Percentiles rank a stretch among this genome's conserved stretches.
These are phyloP conservation scores for Pholiota adiposa DNA, from an alignment of 1,284 basidiomycete genomes.

Conservation along the genomic window DNA sequence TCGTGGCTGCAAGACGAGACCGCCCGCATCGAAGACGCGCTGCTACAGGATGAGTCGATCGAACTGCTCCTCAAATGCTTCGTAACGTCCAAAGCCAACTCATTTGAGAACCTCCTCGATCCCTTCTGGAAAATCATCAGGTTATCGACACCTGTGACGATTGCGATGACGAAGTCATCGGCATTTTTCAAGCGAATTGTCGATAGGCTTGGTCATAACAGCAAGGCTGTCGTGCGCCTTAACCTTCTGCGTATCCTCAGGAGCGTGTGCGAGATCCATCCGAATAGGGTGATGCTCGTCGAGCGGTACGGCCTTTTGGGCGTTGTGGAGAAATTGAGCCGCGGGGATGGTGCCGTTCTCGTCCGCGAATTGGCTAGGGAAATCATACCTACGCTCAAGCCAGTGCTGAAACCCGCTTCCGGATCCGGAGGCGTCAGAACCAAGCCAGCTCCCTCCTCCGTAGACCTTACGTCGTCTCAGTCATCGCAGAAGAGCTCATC, in stretches of 20 bases:
- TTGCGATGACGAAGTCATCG: conserved; percentile 76
- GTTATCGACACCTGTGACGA: conserved; percentile 75
- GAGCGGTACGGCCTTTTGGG: conserved; percentile 79
- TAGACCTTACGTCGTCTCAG: conserved; percentile 30
- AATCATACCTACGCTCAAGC: conserved; percentile 74
- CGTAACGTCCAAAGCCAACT: conserved; percentile 85
- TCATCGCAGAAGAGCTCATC: conserved; percentile 41
- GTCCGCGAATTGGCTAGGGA: conserved; percentile 89
- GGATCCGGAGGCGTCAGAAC: conserved; percentile 9
- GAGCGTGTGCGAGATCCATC: conserved; percentile 87
- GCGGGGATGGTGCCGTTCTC: conserved; percentile 85
- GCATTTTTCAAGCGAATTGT: conserved; percentile 88
- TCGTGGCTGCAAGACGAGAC: conserved; percentile 97
- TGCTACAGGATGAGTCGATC: conserved; percentile 72
- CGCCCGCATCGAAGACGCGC: conserved; percentile 87
- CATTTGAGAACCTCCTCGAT: conserved; percentile 94
- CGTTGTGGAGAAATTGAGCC: conserved; percentile 79
- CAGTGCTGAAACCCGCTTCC: conserved; percentile 50
- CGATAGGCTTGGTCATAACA: conserved; percentile 73
- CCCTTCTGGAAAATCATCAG: conserved; percentile 91
- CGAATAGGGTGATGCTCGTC: conserved; percentile 82
- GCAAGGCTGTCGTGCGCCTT: conserved; percentile 87
- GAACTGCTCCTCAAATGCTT: conserved; percentile 85
- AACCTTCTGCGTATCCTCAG: conserved; percentile 88
- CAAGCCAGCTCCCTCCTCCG: conserved; percentile 16